Base-by-base conservation (phyloP, 2,329 filamentous ascomycete species). In the Atkinsonella hypoxylon region DNA sequence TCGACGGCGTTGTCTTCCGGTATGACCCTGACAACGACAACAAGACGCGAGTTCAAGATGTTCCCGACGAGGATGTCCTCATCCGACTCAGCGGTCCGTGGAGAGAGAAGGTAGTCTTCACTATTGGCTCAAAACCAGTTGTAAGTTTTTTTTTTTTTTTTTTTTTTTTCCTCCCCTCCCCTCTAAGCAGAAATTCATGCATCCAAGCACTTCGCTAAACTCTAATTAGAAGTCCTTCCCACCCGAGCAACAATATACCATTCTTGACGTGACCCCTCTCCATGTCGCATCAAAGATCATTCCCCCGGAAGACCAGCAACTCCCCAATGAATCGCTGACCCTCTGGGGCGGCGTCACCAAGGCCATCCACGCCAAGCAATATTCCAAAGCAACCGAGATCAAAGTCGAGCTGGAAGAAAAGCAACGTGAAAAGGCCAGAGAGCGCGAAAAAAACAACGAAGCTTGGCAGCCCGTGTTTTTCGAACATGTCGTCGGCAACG, bases 341-440 rank as follows among this genome's bases (percentile, higher is more conserved):
- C 85, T 95, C 64, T 98, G 93, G 93, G 77, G 81, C 34, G 80
- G 79, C 22, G 91, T 98, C 43, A 97, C 93, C 17, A 77, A 87
- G 48, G 89, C 90, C 36, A 97, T 98, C 61, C 67, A 79, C 20
- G 72, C 81, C 54, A 94, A 90, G 68, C 88, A 95, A 64, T 98
- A 82, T 67, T 78, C 78, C 41, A 82, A 85, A 56, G 93, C 93
- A 8, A 98, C 93, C 20, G 81, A 78, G 18, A 72, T 93, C 55
- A 98, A 98, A 72, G 81, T 89, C 53, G 89, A 95, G 60, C 79
- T 98, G 11, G 93, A 98, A 67, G 93, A 98, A 66, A 76, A 77
- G 42, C 93, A 98, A 70, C 78, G 93, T 32, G 79, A 87, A 60
- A 91, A 88, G 69, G 90, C 88, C 1, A 82, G 88, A 22, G 82